These are phyloP conservation scores for Monilinia polystroma DNA, from an alignment of 2,329 filamentous ascomycete genomes.

Conservation along the genomic window DNA sequence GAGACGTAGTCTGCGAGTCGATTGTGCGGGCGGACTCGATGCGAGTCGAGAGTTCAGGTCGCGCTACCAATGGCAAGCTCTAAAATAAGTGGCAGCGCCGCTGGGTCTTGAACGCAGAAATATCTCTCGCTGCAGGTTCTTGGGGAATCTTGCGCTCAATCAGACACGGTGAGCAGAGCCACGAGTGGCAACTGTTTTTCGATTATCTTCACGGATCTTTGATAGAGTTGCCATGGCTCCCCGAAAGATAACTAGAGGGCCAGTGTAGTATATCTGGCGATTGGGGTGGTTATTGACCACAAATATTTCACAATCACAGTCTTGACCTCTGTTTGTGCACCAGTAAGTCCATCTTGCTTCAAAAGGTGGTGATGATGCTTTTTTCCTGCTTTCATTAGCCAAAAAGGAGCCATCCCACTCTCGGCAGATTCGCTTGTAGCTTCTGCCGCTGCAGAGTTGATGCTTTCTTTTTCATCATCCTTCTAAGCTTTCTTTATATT, in stretches of 20 bases:
- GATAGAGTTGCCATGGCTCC: background rate
- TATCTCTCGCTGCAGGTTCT: conserved; percentile 2
- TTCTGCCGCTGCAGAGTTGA: too few species aligned
- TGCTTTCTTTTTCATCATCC: too few species aligned
- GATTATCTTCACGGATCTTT: conserved; percentile 6
- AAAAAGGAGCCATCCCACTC: background rate
- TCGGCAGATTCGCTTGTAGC: background rate
- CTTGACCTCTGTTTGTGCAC: conserved; percentile 31
- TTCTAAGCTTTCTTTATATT: background rate
- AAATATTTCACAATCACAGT: too few species aligned
- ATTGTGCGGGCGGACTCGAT: too few species aligned
- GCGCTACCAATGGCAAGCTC: background rate
- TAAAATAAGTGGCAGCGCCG: background rate
- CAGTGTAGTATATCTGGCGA: too few species aligned
- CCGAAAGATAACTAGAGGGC: background rate
- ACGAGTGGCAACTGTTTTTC: background rate
- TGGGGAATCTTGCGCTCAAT: background rate
- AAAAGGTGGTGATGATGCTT: conserved; percentile 24
- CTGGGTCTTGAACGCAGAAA: background rate
- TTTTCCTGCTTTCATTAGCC: conserved; percentile 15
- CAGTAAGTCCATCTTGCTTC: conserved; percentile 55
- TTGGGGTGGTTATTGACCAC: too few species aligned
- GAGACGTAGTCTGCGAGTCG: conserved; percentile 33
- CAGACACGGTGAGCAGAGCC: background rate
- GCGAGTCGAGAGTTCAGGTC: conserved; percentile 31